Evolutionary conservation across 352 stramenopile genomes (phyloP), one percentile per base, ranked within the genome.

Genomic region (Phytophthora cajani): DNA sequence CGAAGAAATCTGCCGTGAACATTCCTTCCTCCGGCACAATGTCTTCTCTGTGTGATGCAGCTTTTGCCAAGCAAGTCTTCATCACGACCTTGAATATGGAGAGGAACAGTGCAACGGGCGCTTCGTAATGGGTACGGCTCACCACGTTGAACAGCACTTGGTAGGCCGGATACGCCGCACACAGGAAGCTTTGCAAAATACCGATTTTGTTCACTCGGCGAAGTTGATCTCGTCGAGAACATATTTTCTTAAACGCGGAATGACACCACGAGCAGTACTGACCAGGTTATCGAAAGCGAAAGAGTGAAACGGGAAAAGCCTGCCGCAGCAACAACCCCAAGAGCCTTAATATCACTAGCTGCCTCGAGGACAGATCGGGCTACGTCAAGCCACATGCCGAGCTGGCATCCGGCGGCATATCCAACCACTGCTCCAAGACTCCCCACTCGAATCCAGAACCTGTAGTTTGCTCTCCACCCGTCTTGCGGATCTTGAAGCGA

Each of bases 371-470:
- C 1, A 53, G 47, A 10, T 16, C 19, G 14, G 21, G n/a, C 12
- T 23, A 53, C 47, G 19, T 30, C 47, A 8, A 53, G 47, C 47
- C 19, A 53, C 47, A 16, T 9, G 5, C 10, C 47, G 27, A 53
- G 14, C 11, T 32, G 19, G 3, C 11, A 9, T 8, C 10, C 47
- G 6, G 5, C 11, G 10, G 21, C 9, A n/a, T 32, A 32, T n/a
- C 19, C 47, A 3, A 21, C n/a, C 3, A n/a, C 47, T 10, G 11
- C 19, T 53, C 21, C 47, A 53, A 59, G 16, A 44, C 32, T 42
- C 2, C 16, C 63, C 21, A 64, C 54, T 6, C 54, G 50, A 11
- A 69, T 8, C 63, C 63, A 69, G 16, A 69, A 69, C 1, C 54
- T 54, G 12, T 54, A 55, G 27, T 60, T 65, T 17, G 8, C 21